Percentiles rank a stretch among this genome's conserved stretches.
phyloP scores from a whole-genome alignment of 2,329 filamentous ascomycete genomes.

The Colletotrichum sp. region DNA sequence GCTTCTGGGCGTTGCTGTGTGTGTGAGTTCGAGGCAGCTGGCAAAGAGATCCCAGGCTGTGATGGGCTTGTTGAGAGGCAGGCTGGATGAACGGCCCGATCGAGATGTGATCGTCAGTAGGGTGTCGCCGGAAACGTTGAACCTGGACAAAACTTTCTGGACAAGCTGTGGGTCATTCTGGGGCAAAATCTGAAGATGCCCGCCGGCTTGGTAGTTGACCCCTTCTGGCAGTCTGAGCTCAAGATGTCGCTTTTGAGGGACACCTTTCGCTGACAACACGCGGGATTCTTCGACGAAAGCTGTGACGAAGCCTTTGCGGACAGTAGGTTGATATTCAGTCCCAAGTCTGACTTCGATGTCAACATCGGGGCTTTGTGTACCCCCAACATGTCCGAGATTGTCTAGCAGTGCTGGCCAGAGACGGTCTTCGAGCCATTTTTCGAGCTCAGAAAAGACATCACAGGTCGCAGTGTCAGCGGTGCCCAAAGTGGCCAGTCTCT shows the following conservation, averaged over 20 bases:
- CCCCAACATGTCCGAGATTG: neutral
- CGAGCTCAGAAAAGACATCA: conserved; percentile 72
- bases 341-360: conserved; percentile 48
- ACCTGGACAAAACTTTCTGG: neutral
- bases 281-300: conserved; percentile 59
- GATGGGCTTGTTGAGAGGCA: neutral
- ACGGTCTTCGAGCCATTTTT: conserved; percentile 66
- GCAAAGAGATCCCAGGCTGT: neutral
- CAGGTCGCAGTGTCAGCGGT: conserved; percentile 62
- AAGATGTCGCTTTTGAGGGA: neutral
- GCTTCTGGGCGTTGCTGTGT: neutral
- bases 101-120: neutral
- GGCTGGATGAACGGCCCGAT: neutral
- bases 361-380: conserved; percentile 35
- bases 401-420: conserved; percentile 51
- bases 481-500: conserved; percentile 48
- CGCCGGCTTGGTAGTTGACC: neutral
- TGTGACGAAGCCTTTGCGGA: conserved; percentile 60
- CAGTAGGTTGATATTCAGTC: conserved; percentile 55
- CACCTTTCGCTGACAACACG: conserved; percentile 41
- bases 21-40: neutral
- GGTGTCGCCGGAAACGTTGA: neutral
- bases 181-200: neutral
- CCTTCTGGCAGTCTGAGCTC: neutral
- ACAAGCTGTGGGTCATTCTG: neutral